Evolutionary conservation across 805 yeast species (phyloP).

Genomic region (Hagleromyces aurorensis): DNA sequence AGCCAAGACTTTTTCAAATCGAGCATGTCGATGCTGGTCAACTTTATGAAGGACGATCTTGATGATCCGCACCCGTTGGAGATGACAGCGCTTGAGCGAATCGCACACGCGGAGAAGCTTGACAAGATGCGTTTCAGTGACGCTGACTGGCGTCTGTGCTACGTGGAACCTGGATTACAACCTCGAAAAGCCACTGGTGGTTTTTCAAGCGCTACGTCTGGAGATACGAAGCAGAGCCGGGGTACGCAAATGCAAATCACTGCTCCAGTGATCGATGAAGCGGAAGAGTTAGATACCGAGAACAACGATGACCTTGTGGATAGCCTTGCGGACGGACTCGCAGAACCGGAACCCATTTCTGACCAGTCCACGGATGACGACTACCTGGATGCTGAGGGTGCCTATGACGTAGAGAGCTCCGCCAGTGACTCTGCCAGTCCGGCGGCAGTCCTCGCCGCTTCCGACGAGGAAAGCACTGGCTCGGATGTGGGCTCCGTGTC

Average conservation of each 20-base stretch:
- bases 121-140: not conserved
- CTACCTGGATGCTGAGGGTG: too few species aligned
- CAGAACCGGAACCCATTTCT: constrained; percentile 1
- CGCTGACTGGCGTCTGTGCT: constrained; percentile 9
- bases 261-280: constrained; percentile 13
- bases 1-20: constrained; percentile 30
- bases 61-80: constrained; percentile 56
- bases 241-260: too few species aligned
- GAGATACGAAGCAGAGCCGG: not conserved
- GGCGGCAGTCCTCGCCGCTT: too few species aligned
- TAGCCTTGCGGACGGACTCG: constrained; percentile 10
- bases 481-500: too few species aligned
- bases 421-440: too few species aligned
- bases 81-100: constrained; percentile 44
- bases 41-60: constrained; percentile 61
- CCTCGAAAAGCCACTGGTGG: too few species aligned
- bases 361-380: too few species aligned
- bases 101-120: constrained; percentile 23
- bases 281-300: constrained; percentile 18
- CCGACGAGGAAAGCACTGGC: too few species aligned
- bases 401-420: too few species aligned
- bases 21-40: constrained; percentile 48
- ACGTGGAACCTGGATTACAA: constrained; percentile 5
- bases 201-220: not conserved
- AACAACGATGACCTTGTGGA: constrained; percentile 9